These are phyloP conservation scores for Terfezia claveryi DNA, from an alignment of 495 filamentous ascomycete genomes.

Conservation along the genomic window DNA sequence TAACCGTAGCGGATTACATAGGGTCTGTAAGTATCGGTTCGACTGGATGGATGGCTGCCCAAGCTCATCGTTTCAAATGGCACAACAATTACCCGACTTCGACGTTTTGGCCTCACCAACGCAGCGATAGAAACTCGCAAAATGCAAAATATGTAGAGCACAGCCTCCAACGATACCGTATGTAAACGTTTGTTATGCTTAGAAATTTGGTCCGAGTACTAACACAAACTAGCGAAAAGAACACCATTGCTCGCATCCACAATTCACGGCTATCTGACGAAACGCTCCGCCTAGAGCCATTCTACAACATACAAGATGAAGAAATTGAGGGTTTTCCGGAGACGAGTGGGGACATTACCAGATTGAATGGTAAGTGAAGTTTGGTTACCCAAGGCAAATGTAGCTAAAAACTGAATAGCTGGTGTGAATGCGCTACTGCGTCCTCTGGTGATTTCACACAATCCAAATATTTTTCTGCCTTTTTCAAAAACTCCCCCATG, in stretches of 20 bases:
- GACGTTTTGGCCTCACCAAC: neutral
- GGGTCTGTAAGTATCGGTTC: too few relatives aligned
- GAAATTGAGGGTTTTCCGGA: conserved; percentile 1
- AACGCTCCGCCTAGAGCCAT: conserved; percentile 1
- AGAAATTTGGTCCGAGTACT: neutral
- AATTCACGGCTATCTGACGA: conserved; percentile 2
- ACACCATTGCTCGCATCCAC: conserved; percentile 1
- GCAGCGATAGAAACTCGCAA: neutral
- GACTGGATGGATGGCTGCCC: too few relatives aligned
- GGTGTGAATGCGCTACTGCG: neutral
- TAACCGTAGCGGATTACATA: too few relatives aligned
- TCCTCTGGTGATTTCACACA: too few relatives aligned
- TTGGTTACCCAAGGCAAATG: neutral
- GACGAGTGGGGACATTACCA: conserved; percentile 3
- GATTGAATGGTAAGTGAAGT: conserved; percentile 4
- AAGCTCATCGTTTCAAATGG: too few relatives aligned
- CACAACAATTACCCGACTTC: too few relatives aligned
- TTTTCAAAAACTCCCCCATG: too few relatives aligned
- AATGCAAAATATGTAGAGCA: conserved; percentile 2
- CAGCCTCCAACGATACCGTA: neutral
- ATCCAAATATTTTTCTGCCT: too few relatives aligned
- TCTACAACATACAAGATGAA: conserved; percentile 1
- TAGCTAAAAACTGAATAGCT: neutral
- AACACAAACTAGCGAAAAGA: conserved; percentile 1
- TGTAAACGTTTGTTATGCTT: neutral